Base-by-base conservation (phyloP, 306 rosid species). In the Dryas octopetala region DNA sequence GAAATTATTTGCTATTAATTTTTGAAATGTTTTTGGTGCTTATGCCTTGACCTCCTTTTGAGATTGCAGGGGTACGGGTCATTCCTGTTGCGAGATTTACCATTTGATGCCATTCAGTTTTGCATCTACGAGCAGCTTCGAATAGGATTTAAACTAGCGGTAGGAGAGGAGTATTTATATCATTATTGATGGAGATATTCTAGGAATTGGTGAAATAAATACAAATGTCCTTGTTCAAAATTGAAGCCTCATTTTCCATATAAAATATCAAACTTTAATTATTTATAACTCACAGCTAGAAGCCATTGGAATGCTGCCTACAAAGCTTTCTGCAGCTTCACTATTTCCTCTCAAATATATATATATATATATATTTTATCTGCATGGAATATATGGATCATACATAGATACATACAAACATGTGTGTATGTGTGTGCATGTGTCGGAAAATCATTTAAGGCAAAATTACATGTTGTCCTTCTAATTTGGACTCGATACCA, bases 41-140 rank as follows among this genome's bases (percentile, higher is more conserved):
- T 26, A 70, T 53, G n/a, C 64, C 11, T n/a, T 70, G 63, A n/a
- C 45, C 17, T 80, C 58, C 64, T 59, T 51, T 47, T 55, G 81
- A 64, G 62, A 79, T 80, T 85, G 61, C 73, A 91, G 96, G 96
- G 96, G 41, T 91, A 85, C 64, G 86, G 96, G 70, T 91, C 96
- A 60, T 91, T 91, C 83, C 82, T 91, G 73, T 74, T 91, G 83
- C 86, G 96, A 85, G 96, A 91, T 82, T 85, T 91, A 79, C 96
- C 96, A 63, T 91, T 91, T 85, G 96, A 91, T 82, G 96, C 93
- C 64, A 71, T 88, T 66, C 91, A 88, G 81, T 84, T 91, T 52
- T 91, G 96, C 85, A 82, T 91, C 75, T 91, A 91, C 16, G 96
- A 91, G 90, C 96, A 91, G 84, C 91, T 91, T 32, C 88, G 86